Base-by-base conservation (phyloP, 2,329 filamentous ascomycete genomes). In the Grosmannia serpens region DNA sequence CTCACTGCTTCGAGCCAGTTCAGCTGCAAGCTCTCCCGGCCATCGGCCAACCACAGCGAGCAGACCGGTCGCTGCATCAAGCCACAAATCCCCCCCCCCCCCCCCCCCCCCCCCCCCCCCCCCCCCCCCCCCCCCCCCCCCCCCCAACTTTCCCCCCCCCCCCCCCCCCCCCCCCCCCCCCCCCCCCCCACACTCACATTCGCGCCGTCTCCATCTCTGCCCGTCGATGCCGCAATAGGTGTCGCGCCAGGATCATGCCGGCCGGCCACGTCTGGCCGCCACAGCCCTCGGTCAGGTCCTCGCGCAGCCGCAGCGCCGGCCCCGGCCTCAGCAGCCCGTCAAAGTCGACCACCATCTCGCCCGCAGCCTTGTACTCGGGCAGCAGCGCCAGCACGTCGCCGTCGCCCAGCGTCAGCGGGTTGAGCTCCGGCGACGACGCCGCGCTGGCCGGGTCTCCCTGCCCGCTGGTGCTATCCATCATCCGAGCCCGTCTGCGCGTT, bases 191-290 rank as follows among this genome's bases (percentile, higher is more conserved):
- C 15, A 56, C 85, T 70, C 70, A 95, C 89, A 95, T 90, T 71
- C 83, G 81, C 63, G 88, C 85, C 59, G 81, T 75, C 59, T 71
- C 72, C 62, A 95, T 71, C 64, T 82, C 75, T n/a, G 80, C 73
- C 62, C 75, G 76, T 65, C 89, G 87, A 67, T 85, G 85, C 56
- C 86, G 82, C 60, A 97, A 77, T 79, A 97, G 81, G 69, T 97
- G 95, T 71, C 87, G 89, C 24, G 88, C 82, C 57, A 99, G 77
- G 20, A 94, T 82, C 84, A 95, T 88, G 13, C 94, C 94, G 0
- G 92, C 92, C 3, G 91, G 92, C 94, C 94, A 97, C 13, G 95
- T 80, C 72, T 95, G 89, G 2, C 94, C 94, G 54, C 94, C 94
- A 71, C 94, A 97, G 61, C 94, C 94, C 62, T 88, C 83, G 59